Evolutionary conservation across 225 moss, liverwort and hornwort genomes (phyloP).

Genomic region (Sphagnum tenellum): DNA sequence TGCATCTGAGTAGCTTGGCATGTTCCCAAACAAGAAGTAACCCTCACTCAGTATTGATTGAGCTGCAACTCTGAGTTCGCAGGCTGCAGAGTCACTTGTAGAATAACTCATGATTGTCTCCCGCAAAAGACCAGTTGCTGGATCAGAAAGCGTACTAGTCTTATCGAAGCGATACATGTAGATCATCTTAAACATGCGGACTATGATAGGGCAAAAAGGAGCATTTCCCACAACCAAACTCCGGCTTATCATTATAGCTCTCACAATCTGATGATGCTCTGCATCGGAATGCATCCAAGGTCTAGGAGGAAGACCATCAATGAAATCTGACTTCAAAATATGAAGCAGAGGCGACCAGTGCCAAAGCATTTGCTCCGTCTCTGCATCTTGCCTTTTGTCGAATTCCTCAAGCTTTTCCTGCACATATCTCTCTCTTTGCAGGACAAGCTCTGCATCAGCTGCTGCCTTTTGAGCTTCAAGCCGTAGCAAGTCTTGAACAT

Average conservation of each 20-base stretch:
- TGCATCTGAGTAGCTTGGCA: conserved; percentile 30
- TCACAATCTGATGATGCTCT: conserved; percentile 28
- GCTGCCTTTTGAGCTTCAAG: conserved; percentile 35
- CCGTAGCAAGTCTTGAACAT: conserved; percentile 15
- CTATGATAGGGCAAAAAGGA: conserved; percentile 36
- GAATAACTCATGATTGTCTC: conserved; percentile 40
- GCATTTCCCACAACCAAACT: conserved; percentile 16
- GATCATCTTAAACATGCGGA: conserved; percentile 43
- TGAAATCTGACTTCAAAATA: conserved; percentile 25
- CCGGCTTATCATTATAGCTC: conserved; percentile 26
- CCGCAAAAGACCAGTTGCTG: conserved; percentile 32
- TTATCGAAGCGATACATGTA: conserved; percentile 35
- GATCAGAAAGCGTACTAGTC: conserved; percentile 28
- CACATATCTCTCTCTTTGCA: conserved; percentile 32
- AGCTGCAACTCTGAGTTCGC: conserved; percentile 32
- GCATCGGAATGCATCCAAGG: conserved; percentile 43
- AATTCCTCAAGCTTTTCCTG: conserved; percentile 30
- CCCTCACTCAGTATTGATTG: conserved; percentile 46
- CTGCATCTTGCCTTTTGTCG: conserved; percentile 30
- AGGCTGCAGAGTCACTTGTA: conserved; percentile 24
- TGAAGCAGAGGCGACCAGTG: conserved; percentile 50
- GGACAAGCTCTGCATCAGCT: conserved; percentile 25
- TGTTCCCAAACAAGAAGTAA: conserved; percentile 32
- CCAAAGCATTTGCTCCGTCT: conserved; percentile 36
- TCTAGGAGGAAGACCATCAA: conserved; percentile 32